phyloP scores from a whole-genome alignment of 208 protist species.

The Leishmania tropica region DNA sequence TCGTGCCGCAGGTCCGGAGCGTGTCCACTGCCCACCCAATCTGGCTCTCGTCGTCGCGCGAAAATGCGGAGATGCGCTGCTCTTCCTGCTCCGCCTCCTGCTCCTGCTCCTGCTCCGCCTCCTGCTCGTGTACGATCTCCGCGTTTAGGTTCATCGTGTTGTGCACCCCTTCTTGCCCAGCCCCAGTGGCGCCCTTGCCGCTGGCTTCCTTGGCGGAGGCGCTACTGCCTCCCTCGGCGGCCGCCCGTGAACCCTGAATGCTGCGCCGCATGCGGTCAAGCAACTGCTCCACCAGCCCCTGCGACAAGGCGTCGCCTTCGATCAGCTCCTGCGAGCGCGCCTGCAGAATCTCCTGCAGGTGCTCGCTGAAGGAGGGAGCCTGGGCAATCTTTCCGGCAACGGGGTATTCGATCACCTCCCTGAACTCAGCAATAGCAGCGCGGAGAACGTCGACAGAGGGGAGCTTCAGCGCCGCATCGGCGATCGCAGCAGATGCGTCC shows the following conservation, averaged over 20 bases:
- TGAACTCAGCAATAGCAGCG: slow-evolving; percentile 72
- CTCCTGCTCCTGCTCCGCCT: slow-evolving; percentile 87
- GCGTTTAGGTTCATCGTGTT: slow-evolving; percentile 70
- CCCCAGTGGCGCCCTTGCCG: neutral
- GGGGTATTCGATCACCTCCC: slow-evolving; percentile 71
- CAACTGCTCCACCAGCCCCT: slow-evolving; percentile 39
- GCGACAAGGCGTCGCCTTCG: slow-evolving; percentile 35
- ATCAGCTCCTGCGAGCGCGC: slow-evolving; percentile 45
- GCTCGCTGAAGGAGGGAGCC: slow-evolving; percentile 51
- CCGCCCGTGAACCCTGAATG: slow-evolving; percentile 23
- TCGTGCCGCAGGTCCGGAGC: slow-evolving; percentile 33
- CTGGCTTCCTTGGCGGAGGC: neutral
- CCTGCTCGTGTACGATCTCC: slow-evolving; percentile 88
- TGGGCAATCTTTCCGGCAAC: slow-evolving; percentile 39
- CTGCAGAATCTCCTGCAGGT: slow-evolving; percentile 51
- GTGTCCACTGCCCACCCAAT: slow-evolving; percentile 79
- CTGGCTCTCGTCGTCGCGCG: slow-evolving; percentile 86
- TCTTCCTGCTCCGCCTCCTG: slow-evolving; percentile 85
- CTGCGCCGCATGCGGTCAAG: slow-evolving; percentile 42
- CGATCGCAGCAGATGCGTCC: slow-evolving; percentile 1
- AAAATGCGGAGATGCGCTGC: slow-evolving; percentile 72
- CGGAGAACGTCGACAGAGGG: slow-evolving; percentile 41
- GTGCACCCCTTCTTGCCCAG: slow-evolving; percentile 33
- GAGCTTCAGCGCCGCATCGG: slow-evolving; percentile 14
- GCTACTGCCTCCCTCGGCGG: neutral